Percentiles rank a stretch among this genome's conserved stretches.
These are phyloP conservation scores for Oryza nivara DNA, from an alignment of 176 grass and related monocot species.

Conservation along the genomic window DNA sequence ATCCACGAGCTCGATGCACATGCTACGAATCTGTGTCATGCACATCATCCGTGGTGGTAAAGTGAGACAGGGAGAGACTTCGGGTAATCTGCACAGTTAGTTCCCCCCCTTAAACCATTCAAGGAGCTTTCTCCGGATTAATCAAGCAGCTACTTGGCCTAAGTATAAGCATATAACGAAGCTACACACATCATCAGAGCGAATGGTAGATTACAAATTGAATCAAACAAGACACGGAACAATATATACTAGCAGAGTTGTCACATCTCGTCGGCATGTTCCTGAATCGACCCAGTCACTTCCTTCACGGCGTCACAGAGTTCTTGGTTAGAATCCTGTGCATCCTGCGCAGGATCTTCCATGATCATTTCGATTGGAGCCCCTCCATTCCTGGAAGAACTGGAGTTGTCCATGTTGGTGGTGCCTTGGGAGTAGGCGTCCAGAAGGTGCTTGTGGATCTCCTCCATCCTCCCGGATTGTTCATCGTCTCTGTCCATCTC, in stretches of 20 bases:
- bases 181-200: background rate
- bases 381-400: background rate
- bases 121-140: background rate
- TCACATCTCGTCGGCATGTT: background rate
- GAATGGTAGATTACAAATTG: background rate
- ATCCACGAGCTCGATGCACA: background rate
- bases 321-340: background rate
- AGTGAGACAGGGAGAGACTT: background rate
- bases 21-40: background rate
- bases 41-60: background rate
- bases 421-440: conserved; percentile 64
- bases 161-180: background rate
- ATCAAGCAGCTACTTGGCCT: background rate
- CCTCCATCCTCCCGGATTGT: conserved; percentile 68
- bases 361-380: conserved; percentile 32
- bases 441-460: conserved; percentile 82
- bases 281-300: background rate
- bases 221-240: background rate
- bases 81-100: background rate
- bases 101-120: background rate
- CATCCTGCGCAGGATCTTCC: background rate
- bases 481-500: conserved; percentile 93
- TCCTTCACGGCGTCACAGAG: background rate
- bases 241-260: background rate
- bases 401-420: background rate